Evolutionary conservation across 257 asterid species (phyloP).

Genomic region (Solanum pinnatisectum): DNA sequence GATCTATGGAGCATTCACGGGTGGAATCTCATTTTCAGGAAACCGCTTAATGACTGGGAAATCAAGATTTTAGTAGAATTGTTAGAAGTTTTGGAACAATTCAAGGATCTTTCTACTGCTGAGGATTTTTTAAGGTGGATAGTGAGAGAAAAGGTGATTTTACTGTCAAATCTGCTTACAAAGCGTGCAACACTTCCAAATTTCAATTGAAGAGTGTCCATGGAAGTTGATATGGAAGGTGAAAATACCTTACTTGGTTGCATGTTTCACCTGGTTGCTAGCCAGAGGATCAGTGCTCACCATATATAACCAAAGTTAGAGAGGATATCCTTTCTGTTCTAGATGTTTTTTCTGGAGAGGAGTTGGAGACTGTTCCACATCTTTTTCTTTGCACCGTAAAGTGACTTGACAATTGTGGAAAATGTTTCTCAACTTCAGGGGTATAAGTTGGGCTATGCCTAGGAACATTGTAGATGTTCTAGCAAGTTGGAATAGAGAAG

Average conservation of each 20-base stretch:
- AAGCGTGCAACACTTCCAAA: background rate
- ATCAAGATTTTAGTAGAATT: background rate
- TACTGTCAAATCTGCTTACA: background rate
- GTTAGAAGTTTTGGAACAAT: background rate
- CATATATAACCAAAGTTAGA: background rate
- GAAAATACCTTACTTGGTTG: background rate
- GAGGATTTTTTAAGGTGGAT: background rate
- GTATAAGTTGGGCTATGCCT: background rate
- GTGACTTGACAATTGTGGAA: background rate
- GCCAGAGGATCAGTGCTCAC: background rate
- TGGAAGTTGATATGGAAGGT: background rate
- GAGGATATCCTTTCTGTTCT: background rate
- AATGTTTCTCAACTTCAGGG: background rate
- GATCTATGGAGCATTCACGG: background rate
- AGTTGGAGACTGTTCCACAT: background rate
- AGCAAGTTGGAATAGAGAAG: background rate
- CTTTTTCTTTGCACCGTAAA: background rate
- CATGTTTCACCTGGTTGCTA: background rate
- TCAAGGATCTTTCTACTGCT: background rate
- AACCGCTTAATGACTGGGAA: background rate
- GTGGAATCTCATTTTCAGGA: background rate
- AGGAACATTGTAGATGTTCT: background rate
- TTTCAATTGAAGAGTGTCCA: background rate
- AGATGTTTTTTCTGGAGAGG: background rate
- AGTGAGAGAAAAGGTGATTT: background rate